Base-by-base conservation (phyloP, 2,329 filamentous ascomycete genomes). In the Ceratocystis alfenasii region DNA sequence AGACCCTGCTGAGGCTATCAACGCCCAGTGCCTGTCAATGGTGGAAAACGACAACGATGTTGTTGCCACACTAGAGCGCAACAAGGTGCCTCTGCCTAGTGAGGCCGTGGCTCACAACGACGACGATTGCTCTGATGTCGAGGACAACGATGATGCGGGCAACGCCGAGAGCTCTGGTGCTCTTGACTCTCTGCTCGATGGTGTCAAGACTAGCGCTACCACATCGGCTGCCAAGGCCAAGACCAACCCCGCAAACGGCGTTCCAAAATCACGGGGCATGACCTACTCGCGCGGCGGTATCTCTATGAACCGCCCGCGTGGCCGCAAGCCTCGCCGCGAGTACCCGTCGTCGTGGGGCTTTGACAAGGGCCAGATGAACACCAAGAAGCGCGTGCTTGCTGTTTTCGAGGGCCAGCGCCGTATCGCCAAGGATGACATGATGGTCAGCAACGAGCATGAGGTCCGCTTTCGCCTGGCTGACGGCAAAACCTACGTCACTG, bases 381-480 rank as follows among this genome's bases (percentile, higher is more conserved):
- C 95, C 85, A 96, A 95, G 84, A 96, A 96, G 83, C 89, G 94
- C 33, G 90, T 96, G 65, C 81, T 97, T 72, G 90, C 90, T 69
- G 89, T 95, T 22, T 99, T 95, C 72, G 91, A 97, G 73, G 94
- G 94, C 0, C 82, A 82, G 17, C 86, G 92, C 64, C 86, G 93
- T 53, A 81, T 99, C 62, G 94, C 89, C 83, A 97, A 97, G 79
- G 94, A 99, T 74, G 94, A 99, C 77, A 94, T 97, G 90, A 95
- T 96, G 91, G 86, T 99, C 62, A 90, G 92, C 71, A 91, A 89
- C 17, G 91, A 96, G 71, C 92, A 94, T 72, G 94, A 99, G 77
- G 90, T 97, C 46, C 90, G 93, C 72, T 81, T 96, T 75, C 86
- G 86, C 75, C 81, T 96, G 20, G 83, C 83, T 28, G 87, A 90